A percentile compares a stretch with the other conserved stretches of the same genome.
Conservation (phyloP, 2,329 filamentous ascomycete genomes). For the Magnaporthiopsis rhizophila region DNA sequence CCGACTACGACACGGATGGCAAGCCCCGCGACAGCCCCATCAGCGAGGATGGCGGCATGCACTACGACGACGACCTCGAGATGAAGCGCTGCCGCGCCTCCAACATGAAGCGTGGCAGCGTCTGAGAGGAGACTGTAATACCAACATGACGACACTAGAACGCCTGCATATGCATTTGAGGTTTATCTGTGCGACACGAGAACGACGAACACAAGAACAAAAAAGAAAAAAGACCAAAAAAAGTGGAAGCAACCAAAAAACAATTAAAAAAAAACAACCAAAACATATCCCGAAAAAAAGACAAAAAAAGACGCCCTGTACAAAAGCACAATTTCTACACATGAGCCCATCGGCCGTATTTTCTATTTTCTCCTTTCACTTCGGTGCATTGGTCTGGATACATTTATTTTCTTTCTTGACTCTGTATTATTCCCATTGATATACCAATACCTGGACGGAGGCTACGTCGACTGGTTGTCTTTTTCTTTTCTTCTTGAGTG, state of each 20-base stretch:
- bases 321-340: too few species aligned
- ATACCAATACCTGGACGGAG: conserved; percentile 1
- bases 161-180: too few species aligned
- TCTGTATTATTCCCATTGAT: conserved; percentile 1
- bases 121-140: conserved; percentile 18
- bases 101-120: conserved; percentile 38
- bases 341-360: too few species aligned
- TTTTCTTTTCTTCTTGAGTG: not conserved
- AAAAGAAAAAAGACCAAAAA: too few species aligned
- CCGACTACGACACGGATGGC: conserved; percentile 27
- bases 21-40: conserved; percentile 28
- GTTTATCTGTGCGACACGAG: too few species aligned
- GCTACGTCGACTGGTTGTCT: not conserved
- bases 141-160: too few species aligned
- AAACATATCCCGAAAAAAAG: too few species aligned
- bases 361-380: not conserved
- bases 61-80: conserved; percentile 33
- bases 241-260: too few species aligned
- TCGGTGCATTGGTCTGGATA: not conserved
- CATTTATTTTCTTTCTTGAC: not conserved
- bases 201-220: too few species aligned
- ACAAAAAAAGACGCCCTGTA: too few species aligned
- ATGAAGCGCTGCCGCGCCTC: conserved; percentile 24
- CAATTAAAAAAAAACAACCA: too few species aligned
- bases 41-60: conserved; percentile 39